These are phyloP conservation scores for Plantago elongata DNA, from an alignment of 257 asterid species.

Conservation along the genomic window DNA sequence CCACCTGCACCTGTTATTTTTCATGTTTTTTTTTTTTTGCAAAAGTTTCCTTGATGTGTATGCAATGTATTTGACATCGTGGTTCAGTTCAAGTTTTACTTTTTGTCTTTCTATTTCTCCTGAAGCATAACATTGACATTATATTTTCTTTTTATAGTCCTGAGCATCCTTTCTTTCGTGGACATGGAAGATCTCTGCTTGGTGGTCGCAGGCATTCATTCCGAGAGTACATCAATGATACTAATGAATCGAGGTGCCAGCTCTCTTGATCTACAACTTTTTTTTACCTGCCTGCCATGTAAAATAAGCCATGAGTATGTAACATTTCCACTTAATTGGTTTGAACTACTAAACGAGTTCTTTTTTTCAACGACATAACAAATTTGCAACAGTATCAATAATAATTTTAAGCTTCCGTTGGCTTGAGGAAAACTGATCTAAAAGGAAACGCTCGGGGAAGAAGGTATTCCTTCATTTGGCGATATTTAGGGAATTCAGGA, in stretches of 20 bases:
- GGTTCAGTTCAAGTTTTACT: too few species aligned
- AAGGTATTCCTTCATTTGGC: too few species aligned
- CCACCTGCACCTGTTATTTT: too few species aligned
- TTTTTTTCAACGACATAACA: neutral
- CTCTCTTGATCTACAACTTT: slow-evolving; percentile 18
- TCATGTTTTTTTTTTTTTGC: too few species aligned
- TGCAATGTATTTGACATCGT: too few species aligned
- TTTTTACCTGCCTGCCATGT: neutral
- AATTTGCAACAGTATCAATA: neutral
- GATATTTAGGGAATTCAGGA: too few species aligned
- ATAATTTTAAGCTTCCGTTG: neutral
- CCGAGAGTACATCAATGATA: slow-evolving; percentile 50
- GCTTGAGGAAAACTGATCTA: too few species aligned
- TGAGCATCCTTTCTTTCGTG: slow-evolving; percentile 69
- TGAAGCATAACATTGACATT: too few species aligned
- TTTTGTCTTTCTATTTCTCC: too few species aligned
- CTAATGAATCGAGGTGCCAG: slow-evolving; percentile 62
- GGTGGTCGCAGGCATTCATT: slow-evolving; percentile 58
- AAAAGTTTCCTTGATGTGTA: too few species aligned
- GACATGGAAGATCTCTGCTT: slow-evolving; percentile 86
- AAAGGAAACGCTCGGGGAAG: too few species aligned
- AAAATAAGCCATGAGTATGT: neutral
- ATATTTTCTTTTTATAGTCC: slow-evolving; percentile 44
- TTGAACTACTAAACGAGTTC: neutral
- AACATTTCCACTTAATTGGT: neutral